Conservation (phyloP, 1,284 basidiomycete species). For the Ceratorhiza oryzae-sativae region DNA sequence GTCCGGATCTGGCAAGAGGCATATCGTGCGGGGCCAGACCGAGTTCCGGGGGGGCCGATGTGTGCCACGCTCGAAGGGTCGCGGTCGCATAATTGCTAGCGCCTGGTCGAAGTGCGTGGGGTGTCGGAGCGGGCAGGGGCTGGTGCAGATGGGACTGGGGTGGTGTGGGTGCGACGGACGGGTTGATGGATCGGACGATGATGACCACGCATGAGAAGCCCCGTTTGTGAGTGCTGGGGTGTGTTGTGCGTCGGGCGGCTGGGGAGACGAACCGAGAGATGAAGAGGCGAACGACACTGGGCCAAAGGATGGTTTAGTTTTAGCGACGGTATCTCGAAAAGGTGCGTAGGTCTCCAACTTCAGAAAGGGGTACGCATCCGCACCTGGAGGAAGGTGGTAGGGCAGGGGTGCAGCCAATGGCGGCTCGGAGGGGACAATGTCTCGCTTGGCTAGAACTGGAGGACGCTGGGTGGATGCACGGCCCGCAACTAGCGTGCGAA, state of each 20-base stretch:
- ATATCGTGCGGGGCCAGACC: neutral
- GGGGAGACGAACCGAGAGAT: neutral
- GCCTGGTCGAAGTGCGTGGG: neutral
- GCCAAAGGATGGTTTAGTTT: constrained; percentile 15
- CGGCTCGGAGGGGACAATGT: neutral
- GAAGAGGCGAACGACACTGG: neutral
- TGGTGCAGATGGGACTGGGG: neutral
- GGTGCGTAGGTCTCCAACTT: constrained; percentile 33
- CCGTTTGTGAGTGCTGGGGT: neutral
- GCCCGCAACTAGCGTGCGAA: neutral
- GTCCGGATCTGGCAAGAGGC: neutral
- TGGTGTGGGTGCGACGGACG: neutral
- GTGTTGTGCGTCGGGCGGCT: neutral
- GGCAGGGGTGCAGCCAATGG: neutral
- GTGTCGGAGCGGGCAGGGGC: neutral
- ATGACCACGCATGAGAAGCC: neutral
- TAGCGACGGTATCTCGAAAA: constrained; percentile 23
- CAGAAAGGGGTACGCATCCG: constrained; percentile 30
- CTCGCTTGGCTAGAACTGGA: neutral
- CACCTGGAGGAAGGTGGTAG: constrained; percentile 35
- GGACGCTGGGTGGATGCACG: neutral
- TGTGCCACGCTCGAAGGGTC: neutral
- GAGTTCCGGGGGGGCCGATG: neutral
- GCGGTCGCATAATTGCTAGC: neutral
- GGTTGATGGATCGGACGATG: neutral